Conservation (phyloP, 139 green algal genomes). For the Chlorella sp. region DNA sequence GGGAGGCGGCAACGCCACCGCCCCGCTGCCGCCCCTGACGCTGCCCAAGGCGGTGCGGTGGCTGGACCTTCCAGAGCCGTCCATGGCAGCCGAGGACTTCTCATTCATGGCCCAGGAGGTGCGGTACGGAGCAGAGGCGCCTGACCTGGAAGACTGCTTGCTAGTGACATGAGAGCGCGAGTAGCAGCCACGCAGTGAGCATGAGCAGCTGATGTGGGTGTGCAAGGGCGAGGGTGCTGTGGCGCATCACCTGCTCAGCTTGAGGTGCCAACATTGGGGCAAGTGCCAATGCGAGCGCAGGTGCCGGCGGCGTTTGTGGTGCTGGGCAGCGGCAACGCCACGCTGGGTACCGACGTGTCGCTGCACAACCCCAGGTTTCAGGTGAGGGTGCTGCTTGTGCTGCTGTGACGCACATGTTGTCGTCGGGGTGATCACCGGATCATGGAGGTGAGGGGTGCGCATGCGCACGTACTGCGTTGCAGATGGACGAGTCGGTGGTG, state of each 20-base stretch:
- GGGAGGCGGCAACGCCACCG: too few species aligned
- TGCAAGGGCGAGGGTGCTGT: not conserved
- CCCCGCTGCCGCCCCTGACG: too few species aligned
- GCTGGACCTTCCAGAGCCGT: slow-evolving; percentile 9
- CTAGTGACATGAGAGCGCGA: not conserved
- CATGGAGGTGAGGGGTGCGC: too few species aligned
- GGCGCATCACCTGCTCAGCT: too few species aligned
- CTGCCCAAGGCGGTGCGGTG: not conserved
- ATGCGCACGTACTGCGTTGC: too few species aligned
- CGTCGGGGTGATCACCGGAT: too few species aligned
- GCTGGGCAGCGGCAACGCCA: slow-evolving; percentile 64
- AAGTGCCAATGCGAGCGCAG: too few species aligned
- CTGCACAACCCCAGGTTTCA: not conserved
- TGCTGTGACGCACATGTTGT: too few species aligned
- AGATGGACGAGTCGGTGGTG: not conserved
- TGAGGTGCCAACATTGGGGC: too few species aligned
- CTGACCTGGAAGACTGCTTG: not conserved
- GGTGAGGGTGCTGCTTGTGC: too few species aligned
- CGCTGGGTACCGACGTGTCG: not conserved
- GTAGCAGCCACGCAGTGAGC: not conserved
- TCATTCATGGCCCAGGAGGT: too few species aligned
- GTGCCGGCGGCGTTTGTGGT: slow-evolving; percentile 66
- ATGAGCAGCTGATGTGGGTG: not conserved
- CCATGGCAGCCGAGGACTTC: slow-evolving; percentile 78
- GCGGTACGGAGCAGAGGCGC: not conserved